Evolutionary conservation across 306 rosid species (phyloP), one percentile per base, ranked within the genome.

Genomic region (Inga leiocalycina): DNA sequence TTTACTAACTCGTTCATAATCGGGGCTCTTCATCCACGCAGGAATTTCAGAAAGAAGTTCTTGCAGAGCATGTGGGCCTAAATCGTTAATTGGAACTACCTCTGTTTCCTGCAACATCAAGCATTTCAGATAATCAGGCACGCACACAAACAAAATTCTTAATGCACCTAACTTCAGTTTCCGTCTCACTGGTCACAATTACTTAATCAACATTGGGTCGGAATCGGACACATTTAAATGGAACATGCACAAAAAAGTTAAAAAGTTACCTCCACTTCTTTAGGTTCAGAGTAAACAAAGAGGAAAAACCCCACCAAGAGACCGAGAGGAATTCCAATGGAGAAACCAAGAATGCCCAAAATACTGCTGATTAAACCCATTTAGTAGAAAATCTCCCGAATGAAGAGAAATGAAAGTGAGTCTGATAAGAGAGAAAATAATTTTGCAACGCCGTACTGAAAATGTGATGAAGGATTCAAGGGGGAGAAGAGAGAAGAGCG

Each of bases 11-110:
- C 99, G 90, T 86, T 93, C 97, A 57, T 89, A 90, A 83, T 93
- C 97, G 6, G 96, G 96, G 56, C 83, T 89, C 88, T 96, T 93
- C 67, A 96, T 90, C 98, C 99, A 96, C 22, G 90, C 59, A 59
- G 99, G 99, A 81, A 96, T 96, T 85, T 96, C 97, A 61, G 89
- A 91, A 59, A 88, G 64, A 79, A 96, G 84, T n/a, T 92, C 97
- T 83, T 87, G 91, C 92, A 93, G 74, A 70, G 94, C 84, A 81
- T 34, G 72, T 56, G 94, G 87, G 67, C 97, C 99, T 44, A 93
- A 91, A 84, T 96, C 97, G 84, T 82, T 57, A 17, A 93, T 84
- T 22, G 96, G 97, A 81, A 88, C 90, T 59, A 86, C 80, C 19
- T 75, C 88, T 68, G 92, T 94, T 57, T 90, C 94, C 99, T 96